Base-by-base conservation (phyloP, 345 rosid genomes). In the Populus deltoides region DNA sequence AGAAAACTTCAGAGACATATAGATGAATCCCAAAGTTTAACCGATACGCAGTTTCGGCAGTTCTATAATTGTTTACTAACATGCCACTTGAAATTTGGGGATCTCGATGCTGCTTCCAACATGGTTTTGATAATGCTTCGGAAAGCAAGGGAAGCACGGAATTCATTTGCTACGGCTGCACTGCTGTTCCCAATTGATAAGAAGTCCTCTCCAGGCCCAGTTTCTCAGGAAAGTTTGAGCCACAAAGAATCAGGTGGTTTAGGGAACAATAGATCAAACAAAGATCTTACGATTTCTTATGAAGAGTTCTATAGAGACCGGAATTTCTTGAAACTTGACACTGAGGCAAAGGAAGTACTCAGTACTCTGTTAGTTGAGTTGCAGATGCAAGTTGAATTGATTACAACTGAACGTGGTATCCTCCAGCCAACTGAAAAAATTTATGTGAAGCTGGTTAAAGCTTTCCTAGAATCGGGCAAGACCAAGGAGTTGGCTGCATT, bases 111-210 rank as follows among this genome's bases (percentile, higher is more conserved):
- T 77, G 99, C 94, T 43, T 86, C 92, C 71, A 84, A 80, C 66
- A 93, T 96, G 99, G 97, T 96, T 72, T 73, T 96, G 82, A 86
- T 89, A 86, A 96, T 96, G 98, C 88, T 96, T 67, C 83, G 81
- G 75, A 88, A 86, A 77, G 96, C 94, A 78, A 93, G 91, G 79
- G 88, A 91, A 70, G 98, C 98, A 39, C 82, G 43, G 36, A 91
- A 92, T 79, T 87, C 93, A 59, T 90, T 93, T 82, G 93, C 97
- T 75, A 72, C 90, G 9, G 90, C 97, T n/a, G 81, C 79, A 3
- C 77, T 89, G 51, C 55, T 61, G 49, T 83, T 70, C 75, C 81
- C 77, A 62, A 75, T 72, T 63, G 81, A 79, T 55, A 86, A 75
- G 35, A 84, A 59, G 72, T 70, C 69, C 8, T 45, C 82, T 70